Conservation (phyloP, 2,329 filamentous ascomycete species). For the Neonectria sp. region DNA sequence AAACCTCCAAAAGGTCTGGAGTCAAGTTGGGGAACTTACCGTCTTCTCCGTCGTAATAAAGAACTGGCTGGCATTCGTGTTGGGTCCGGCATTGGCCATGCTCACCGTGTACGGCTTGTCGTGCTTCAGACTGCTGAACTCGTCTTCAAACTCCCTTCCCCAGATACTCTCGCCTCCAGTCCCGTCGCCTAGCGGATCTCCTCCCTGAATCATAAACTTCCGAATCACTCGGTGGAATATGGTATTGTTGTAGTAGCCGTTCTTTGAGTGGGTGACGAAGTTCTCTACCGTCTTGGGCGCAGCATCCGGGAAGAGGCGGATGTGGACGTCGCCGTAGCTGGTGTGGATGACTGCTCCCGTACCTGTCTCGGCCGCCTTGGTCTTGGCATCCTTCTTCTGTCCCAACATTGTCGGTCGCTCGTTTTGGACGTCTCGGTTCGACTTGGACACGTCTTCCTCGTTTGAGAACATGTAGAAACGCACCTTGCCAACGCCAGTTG, state of each 20-base stretch:
- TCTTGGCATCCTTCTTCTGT: constrained; percentile 66
- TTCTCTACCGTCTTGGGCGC: constrained; percentile 98
- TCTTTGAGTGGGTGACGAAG: constrained; percentile 91
- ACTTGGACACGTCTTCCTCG: constrained; percentile 85
- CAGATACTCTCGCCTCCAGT: constrained; percentile 91
- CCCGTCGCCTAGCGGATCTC: constrained; percentile 93
- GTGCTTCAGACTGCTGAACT: constrained; percentile 91
- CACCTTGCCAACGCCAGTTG: constrained; percentile 87
- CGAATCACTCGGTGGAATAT: constrained; percentile 98
- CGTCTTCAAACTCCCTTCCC: constrained; percentile 95
- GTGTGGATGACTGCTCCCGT: constrained; percentile 91
- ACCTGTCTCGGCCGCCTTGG: constrained; percentile 79
- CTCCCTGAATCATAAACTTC: constrained; percentile 99
- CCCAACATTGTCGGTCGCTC: constrained; percentile 84
- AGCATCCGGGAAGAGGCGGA: constrained; percentile 92
- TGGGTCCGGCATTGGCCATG: constrained; percentile 97
- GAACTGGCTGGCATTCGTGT: constrained; percentile 97
- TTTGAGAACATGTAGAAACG: constrained; percentile 99
- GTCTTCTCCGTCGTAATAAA: constrained; percentile 99
- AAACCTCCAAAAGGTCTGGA: not conserved
- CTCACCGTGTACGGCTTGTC: constrained; percentile 97
- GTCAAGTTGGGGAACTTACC: constrained; percentile 62
- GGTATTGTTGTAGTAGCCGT: constrained; percentile 96
- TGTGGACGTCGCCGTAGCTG: constrained; percentile 92
- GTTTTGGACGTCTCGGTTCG: constrained; percentile 92